Evolutionary conservation across 164 flowering plant species (phyloP).

Genomic region (Pachysandra terminalis): DNA sequence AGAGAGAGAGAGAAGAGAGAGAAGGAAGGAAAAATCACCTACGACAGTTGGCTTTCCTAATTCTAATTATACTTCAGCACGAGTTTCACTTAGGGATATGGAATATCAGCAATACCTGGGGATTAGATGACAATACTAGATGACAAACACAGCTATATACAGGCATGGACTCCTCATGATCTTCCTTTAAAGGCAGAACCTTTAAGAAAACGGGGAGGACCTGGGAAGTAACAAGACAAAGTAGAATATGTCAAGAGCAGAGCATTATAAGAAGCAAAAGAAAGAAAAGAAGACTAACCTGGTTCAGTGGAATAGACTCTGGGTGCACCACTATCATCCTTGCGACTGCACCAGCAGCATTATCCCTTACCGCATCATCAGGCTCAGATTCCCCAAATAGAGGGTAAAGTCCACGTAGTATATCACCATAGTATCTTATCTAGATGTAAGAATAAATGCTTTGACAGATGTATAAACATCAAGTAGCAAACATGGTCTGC

Average conservation of each 20-base stretch:
- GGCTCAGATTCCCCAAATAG: conserved; percentile 91
- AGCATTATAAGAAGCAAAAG: not conserved
- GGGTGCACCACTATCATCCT: conserved; percentile 96
- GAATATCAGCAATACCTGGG: conserved; percentile 51
- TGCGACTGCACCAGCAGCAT: conserved; percentile 98
- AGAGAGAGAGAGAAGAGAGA: no score
- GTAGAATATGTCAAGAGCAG: not conserved
- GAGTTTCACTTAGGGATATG: not conserved
- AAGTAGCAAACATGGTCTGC: not conserved
- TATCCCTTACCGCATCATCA: conserved; percentile 94
- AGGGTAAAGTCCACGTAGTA: conserved; percentile 75
- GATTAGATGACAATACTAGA: conserved; percentile 76
- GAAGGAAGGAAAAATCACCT: not conserved
- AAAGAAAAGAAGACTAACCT: conserved; percentile 38
- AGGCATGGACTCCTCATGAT: conserved; percentile 81
- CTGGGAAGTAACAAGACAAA: conserved; percentile 28
- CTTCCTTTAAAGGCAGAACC: conserved; percentile 91
- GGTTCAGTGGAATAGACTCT: conserved; percentile 78
- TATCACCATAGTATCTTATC: conserved; percentile 66
- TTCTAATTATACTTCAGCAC: not conserved
- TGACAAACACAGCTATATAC: conserved; percentile 81
- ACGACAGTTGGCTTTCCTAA: not conserved
- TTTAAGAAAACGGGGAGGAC: conserved; percentile 86
- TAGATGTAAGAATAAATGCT: conserved; percentile 31
- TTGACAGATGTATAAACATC: not conserved